Conservation (phyloP, 1,284 basidiomycete genomes). For the Ceratobasidium papillatum region DNA sequence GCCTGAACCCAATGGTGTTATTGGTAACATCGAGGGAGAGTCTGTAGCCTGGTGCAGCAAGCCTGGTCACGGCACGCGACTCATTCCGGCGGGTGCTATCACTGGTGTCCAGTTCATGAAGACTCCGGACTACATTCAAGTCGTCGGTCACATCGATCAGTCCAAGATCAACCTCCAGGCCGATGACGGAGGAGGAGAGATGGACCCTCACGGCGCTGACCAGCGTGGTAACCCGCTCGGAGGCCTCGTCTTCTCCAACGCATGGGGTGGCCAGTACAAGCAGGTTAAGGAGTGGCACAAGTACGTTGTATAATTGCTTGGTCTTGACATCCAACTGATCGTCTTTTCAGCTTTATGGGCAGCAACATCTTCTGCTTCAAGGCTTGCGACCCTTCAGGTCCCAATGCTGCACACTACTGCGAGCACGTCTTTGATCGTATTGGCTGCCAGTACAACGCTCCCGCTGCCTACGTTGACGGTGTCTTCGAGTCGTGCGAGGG, state of each 20-base stretch:
- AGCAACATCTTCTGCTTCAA: constrained; percentile 53
- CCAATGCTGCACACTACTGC: constrained; percentile 47
- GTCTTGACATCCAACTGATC: constrained; percentile 61
- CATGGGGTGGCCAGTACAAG: constrained; percentile 56
- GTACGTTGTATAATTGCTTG: constrained; percentile 48
- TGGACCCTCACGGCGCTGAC: constrained; percentile 46
- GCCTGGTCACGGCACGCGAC: constrained; percentile 49
- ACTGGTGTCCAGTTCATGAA: constrained; percentile 52
- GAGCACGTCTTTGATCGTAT: constrained; percentile 51
- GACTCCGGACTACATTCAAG: constrained; percentile 53
- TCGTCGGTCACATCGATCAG: constrained; percentile 52
- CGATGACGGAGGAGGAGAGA: constrained; percentile 52
- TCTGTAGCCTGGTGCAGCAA: constrained; percentile 55
- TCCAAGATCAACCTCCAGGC: constrained; percentile 49
- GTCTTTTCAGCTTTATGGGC: constrained; percentile 50
- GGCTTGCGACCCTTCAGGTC: constrained; percentile 50
- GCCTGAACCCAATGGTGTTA: constrained; percentile 47
- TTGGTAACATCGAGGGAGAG: constrained; percentile 53
- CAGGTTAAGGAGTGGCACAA: constrained; percentile 70
- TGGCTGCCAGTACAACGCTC: constrained; percentile 53
- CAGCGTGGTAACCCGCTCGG: constrained; percentile 63
- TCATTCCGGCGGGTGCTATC: constrained; percentile 51
- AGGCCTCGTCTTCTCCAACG: constrained; percentile 64
- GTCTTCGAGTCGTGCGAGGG: constrained; percentile 49
- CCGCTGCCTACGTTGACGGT: constrained; percentile 47